Percentiles rank a stretch among this genome's conserved stretches.
Conservation (phyloP, 2,329 filamentous ascomycete genomes). For the Penicillium sp. region DNA sequence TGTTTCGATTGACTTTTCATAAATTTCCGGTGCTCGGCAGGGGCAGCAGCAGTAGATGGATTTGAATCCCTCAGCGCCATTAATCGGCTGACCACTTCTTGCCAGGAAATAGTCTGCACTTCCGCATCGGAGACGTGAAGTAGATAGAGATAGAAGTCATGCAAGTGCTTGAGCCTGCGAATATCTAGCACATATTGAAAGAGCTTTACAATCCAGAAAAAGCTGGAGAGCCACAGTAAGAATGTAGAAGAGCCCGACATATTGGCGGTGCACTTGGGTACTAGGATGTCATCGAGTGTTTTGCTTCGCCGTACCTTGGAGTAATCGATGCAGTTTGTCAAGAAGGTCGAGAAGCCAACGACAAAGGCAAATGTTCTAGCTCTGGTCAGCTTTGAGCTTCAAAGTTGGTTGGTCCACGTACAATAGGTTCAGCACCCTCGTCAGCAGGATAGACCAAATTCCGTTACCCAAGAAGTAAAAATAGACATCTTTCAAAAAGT, state of each 20-base stretch:
- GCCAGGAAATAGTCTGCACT: constrained; percentile 94
- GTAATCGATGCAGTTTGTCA: constrained; percentile 86
- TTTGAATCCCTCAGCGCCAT: constrained; percentile 85
- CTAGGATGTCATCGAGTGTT: constrained; percentile 60
- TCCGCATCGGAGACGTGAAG: constrained; percentile 82
- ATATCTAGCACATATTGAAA: constrained; percentile 74
- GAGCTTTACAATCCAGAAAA: constrained; percentile 81
- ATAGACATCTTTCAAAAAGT: constrained; percentile 83
- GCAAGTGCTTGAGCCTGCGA: constrained; percentile 72
- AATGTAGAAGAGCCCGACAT: constrained; percentile 79
- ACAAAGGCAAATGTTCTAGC: constrained; percentile 79
- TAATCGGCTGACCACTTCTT: constrained; percentile 81
- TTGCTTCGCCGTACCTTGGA: constrained; percentile 68
- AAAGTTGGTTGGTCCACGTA: constrained; percentile 50
- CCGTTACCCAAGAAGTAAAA: constrained; percentile 82
- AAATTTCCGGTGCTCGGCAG: constrained; percentile 60
- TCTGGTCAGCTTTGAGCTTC: not conserved
- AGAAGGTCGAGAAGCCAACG: constrained; percentile 77
- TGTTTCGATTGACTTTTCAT: constrained; percentile 88
- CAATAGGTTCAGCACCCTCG: constrained; percentile 71
- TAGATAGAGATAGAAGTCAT: constrained; percentile 81
- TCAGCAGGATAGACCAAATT: constrained; percentile 79
- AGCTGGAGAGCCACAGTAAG: constrained; percentile 78
- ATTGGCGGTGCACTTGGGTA: constrained; percentile 72
- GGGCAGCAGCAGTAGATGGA: constrained; percentile 72